phyloP scores from a whole-genome alignment of 768 basidiomycete genomes.

The Lyophyllum shimeji region DNA sequence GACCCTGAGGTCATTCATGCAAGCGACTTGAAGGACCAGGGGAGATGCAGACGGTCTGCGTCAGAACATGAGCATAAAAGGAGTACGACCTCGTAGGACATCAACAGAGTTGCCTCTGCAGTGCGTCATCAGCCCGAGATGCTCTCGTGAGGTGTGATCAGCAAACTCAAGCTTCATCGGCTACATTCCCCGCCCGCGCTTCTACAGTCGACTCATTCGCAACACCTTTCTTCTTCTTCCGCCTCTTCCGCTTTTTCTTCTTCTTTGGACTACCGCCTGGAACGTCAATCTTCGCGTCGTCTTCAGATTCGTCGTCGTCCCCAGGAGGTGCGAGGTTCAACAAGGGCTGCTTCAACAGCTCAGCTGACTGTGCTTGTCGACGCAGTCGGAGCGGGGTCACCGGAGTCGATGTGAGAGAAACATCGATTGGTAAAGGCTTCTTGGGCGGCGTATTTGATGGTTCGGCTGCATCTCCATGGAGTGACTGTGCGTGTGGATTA shows the following conservation, averaged over 20 bases:
- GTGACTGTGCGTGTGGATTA: not conserved
- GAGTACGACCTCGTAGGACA: not conserved
- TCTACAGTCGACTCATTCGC: not conserved
- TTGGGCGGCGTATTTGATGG: constrained; percentile 3
- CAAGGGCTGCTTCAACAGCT: constrained; percentile 38
- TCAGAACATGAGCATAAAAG: not conserved
- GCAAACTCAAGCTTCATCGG: not conserved
- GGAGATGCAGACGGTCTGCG: not conserved
- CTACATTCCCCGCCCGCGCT: not conserved
- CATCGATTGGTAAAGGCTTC: constrained; percentile 12
- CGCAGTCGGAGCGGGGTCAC: constrained; percentile 6
- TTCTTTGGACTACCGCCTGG: constrained; percentile 40
- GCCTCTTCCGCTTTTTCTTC: constrained; percentile 58
- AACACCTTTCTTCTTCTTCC: constrained; percentile 41
- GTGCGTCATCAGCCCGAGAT: not conserved
- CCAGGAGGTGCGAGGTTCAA: constrained; percentile 54
- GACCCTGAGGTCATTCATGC: not conserved
- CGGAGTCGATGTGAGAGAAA: constrained; percentile 16
- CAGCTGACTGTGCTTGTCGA: constrained; percentile 18
- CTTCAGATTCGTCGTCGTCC: constrained; percentile 31
- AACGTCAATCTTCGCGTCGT: constrained; percentile 12
- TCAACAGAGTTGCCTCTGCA: not conserved
- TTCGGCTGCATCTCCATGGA: not conserved
- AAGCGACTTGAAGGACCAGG: not conserved
- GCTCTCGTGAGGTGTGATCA: not conserved